Evolutionary conservation across 805 yeast genomes (phyloP), one percentile per base, ranked within the genome.

Genomic region (Candida pini): DNA sequence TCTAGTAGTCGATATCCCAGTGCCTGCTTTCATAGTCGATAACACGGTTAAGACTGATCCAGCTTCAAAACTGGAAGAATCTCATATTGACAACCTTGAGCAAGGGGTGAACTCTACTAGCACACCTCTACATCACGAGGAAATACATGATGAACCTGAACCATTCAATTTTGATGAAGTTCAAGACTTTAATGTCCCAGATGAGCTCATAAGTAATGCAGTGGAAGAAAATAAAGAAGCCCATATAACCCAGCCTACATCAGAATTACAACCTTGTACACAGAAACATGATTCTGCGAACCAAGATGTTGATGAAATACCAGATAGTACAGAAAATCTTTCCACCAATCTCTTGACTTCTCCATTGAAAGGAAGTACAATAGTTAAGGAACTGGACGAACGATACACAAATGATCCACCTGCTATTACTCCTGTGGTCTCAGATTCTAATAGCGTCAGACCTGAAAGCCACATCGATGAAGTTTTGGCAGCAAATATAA

Each of bases 81-180:
- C 5, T 22, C 7, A 7, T 6, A 30, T 25, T 16, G 36, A 36
- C 12, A 18, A 29, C 10, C 12, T 24, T 6, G 30, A 22, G 8
- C n/a, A n/a, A n/a, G 6, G 20, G 18, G 22, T 31, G 10, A 34
- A 35, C 27, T 24, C 18, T 20, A 9, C 31, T 5, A 28, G 20
- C 25, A 22, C 30, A 4, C 30, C 30, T 14, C 18, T 25, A 22
- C 28, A 21, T 13, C 51, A 52, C n/a, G n/a, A n/a, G n/a, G n/a
- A n/a, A n/a, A n/a, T n/a, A n/a, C n/a, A n/a, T 28, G 38, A 44
- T 3, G 25, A 22, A 5, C 13, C 29, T 43, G 8, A 25, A 22
- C 26, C 18, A 28, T 28, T 9, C 24, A 17, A 30, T 20, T 16
- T 17, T 12, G 24, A 33, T 5, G 18, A 31, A 13, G 28, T 24